Percentiles rank a stretch among this genome's conserved stretches.
Evolutionary conservation across 805 yeast genomes (phyloP).

Genomic region (Metschnikowia proteae): DNA sequence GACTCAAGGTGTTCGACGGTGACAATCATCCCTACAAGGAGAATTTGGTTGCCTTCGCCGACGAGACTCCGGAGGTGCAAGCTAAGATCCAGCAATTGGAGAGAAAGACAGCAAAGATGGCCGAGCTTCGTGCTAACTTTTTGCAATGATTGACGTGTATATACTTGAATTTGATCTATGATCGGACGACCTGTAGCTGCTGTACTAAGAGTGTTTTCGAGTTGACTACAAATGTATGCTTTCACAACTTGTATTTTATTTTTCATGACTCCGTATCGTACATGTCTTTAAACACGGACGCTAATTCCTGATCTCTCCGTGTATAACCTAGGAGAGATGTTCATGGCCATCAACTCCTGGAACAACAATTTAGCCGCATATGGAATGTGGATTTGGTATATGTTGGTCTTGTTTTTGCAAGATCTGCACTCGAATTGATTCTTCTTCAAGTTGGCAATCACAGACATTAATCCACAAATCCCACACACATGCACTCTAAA

Average conservation of each 20-base stretch:
- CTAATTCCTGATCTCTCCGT: constrained; percentile 78
- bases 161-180: constrained; percentile 2
- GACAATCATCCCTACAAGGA: constrained; percentile 81
- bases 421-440: constrained; percentile 98
- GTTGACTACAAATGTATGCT: background rate
- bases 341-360: constrained; percentile 99
- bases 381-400: constrained; percentile 95
- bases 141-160: constrained; percentile 6
- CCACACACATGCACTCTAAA: constrained; percentile 98
- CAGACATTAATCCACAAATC: constrained; percentile 96
- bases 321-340: constrained; percentile 93
- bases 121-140: constrained; percentile 35
- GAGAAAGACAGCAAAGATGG: constrained; percentile 27
- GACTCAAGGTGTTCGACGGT: constrained; percentile 86
- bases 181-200: background rate
- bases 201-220: background rate
- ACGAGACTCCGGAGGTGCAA: constrained; percentile 56
- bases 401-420: constrained; percentile 97
- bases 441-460: constrained; percentile 94
- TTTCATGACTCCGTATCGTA: constrained; percentile 2
- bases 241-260: background rate
- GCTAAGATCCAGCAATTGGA: constrained; percentile 41
- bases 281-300: constrained; percentile 26
- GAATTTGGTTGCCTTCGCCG: constrained; percentile 82
- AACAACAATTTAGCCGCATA: constrained; percentile 96